Base-by-base conservation (phyloP, 495 filamentous ascomycete species). In the Hypoxylon crocopeplum region DNA sequence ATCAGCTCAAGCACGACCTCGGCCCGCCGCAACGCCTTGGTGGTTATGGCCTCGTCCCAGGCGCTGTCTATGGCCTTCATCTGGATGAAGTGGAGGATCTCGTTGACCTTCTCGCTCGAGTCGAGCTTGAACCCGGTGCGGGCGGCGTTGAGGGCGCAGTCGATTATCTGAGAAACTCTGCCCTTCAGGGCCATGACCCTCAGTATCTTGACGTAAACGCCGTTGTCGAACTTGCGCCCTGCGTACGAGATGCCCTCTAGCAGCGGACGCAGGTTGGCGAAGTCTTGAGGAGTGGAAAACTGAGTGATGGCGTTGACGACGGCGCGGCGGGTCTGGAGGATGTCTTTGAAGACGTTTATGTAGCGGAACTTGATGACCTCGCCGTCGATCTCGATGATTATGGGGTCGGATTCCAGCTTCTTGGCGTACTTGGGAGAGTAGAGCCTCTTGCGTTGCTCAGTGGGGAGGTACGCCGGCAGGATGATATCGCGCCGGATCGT, bases 401-500 rank as follows among this genome's bases (percentile, higher is more conserved):
- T 72, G 7, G 87, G 86, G 52, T 91, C 82, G 2, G 77, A 64
- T 12, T 75, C 59, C 36, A 92, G 79, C 44, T 70, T 62, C 39
- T 77, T 70, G 58, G 79, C 72, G 65, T 86, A 77, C 37, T 74
- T 79, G 24, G 65, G 34, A 20, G 75, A 74, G 76, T 78, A 83
- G 48, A 89, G 74, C 39, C 80, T 77, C 41, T 77, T 77, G 59
- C 76, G 77, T 61, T 89, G 86, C 1, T 73, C 74, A 10, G 54
- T 42, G n/a, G 74, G 63, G 2, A 93, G 82, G 61, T 84, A 83
- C 6, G 73, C 62, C 1, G 88, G 86, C 11, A 91, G 78, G 70
- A 93, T 84, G 66, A 88, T 73, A 39, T 86, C 77, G 52, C 80
- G 63, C 53, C 86, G 85, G 71, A 88, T 81, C n/a, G 63, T 75